phyloP scores from a whole-genome alignment of 2,329 filamentous ascomycete genomes.

The Paradendryphiella salina region DNA sequence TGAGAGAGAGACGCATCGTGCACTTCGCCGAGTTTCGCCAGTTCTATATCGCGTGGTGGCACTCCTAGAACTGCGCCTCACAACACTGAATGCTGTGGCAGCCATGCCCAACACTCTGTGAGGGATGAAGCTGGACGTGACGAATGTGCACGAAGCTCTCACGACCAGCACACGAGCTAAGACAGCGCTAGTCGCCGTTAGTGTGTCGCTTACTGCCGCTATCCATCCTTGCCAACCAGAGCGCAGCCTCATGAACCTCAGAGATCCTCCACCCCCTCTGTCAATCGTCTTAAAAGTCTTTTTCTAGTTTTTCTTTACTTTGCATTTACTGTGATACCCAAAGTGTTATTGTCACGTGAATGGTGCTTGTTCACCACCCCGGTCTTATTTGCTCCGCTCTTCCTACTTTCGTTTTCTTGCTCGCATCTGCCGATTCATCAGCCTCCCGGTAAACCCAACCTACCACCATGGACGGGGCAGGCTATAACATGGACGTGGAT shows the following conservation, averaged over 20 bases:
- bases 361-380: not conserved
- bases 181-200: slow-evolving; percentile 14
- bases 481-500: slow-evolving; percentile 47
- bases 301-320: slow-evolving; percentile 5
- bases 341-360: slow-evolving; percentile 5
- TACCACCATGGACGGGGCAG: slow-evolving; percentile 57
- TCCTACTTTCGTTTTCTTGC: slow-evolving; percentile 2
- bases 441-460: not conserved
- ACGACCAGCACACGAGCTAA: slow-evolving; percentile 24
- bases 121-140: slow-evolving; percentile 1
- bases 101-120: not conserved
- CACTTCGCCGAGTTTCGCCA: not conserved
- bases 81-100: not conserved
- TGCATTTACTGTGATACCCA: slow-evolving; percentile 30
- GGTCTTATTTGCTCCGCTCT: slow-evolving; percentile 1
- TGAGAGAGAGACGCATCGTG: not conserved
- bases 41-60: not conserved
- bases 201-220: slow-evolving; percentile 15
- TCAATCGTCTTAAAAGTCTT: not conserved
- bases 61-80: not conserved
- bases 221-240: slow-evolving; percentile 14
- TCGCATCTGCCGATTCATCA: not conserved
- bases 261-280: slow-evolving; percentile 13
- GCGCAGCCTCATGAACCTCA: slow-evolving; percentile 14
- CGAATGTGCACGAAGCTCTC: slow-evolving; percentile 24